Percentiles rank a stretch among this genome's conserved stretches.
Evolutionary conservation across 768 basidiomycete genomes (phyloP).

Genomic region (Lactifluus volemus): DNA sequence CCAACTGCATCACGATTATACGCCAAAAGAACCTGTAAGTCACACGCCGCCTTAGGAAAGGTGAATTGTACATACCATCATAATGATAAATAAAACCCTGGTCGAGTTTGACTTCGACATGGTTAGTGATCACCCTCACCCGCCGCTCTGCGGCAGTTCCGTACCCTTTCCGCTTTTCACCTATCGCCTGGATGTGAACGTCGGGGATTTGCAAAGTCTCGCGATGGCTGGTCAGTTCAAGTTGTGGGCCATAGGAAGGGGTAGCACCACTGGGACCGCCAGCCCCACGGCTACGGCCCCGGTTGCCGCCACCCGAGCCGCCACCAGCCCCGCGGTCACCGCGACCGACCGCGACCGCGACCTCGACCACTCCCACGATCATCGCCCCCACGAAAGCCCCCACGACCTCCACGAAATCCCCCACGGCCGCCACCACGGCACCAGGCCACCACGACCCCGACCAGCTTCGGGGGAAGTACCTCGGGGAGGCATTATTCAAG

Average conservation of each 20-base stretch:
- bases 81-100: conserved; percentile 63
- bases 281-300: no score
- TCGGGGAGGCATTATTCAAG: no score
- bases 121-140: conserved; percentile 42
- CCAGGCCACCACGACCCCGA: neutral
- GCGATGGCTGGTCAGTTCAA: no score
- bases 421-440: conserved; percentile 25
- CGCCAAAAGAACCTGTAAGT: neutral
- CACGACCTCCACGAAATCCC: neutral
- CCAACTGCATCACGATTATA: conserved; percentile 29
- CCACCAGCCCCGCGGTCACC: neutral
- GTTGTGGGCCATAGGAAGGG: no score
- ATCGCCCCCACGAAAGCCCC: neutral
- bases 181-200: conserved; percentile 42
- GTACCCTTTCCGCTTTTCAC: conserved; percentile 57
- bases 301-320: no score
- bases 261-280: no score
- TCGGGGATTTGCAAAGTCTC: neutral
- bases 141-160: conserved; percentile 45
- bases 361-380: neutral
- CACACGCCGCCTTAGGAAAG: neutral
- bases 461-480: neutral
- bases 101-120: conserved; percentile 54
- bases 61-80: conserved; percentile 44
- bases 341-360: neutral